A percentile compares a stretch with the other conserved stretches of the same genome.
phyloP scores from a whole-genome alignment of 768 basidiomycete genomes.

The Sporobolomyces roseus region DNA sequence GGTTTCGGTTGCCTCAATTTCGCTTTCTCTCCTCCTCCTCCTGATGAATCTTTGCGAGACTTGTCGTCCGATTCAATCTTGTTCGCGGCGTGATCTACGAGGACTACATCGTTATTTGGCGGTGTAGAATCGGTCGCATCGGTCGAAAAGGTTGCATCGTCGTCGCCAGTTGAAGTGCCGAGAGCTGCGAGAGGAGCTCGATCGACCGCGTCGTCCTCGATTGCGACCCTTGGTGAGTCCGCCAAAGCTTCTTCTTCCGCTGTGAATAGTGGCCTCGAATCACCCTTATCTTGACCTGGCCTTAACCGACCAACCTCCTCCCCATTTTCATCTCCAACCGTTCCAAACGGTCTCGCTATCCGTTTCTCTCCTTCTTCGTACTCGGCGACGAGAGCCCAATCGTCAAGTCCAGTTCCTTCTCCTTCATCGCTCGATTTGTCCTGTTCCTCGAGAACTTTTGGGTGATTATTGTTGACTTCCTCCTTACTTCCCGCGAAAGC shows the following conservation, averaged over 20 bases:
- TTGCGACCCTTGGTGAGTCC: constrained; percentile 21
- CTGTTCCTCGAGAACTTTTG: neutral
- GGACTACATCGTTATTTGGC: neutral
- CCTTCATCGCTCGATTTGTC: neutral
- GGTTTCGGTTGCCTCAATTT: neutral
- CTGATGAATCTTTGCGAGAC: no score
- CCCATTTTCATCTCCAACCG: no score
- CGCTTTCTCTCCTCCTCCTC: no score
- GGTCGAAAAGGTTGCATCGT: neutral
- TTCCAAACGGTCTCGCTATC: no score
- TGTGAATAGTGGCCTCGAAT: no score
- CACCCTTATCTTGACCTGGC: no score
- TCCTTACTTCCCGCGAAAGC: neutral
- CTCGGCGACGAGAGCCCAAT: no score
- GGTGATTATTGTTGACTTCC: neutral
- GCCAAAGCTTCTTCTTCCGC: constrained; percentile 12
- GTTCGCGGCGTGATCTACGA: no score
- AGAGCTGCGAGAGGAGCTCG: constrained; percentile 30
- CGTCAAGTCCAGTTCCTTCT: neutral
- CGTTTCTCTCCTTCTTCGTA: no score
- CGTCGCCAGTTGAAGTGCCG: neutral
- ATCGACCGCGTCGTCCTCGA: constrained; percentile 8
- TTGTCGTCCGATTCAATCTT: no score
- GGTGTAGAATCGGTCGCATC: neutral
- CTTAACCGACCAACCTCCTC: no score